Percentiles rank a stretch among this genome's conserved stretches.
Conservation (phyloP, 257 asterid species). For the Gynochthodes officinalis region DNA sequence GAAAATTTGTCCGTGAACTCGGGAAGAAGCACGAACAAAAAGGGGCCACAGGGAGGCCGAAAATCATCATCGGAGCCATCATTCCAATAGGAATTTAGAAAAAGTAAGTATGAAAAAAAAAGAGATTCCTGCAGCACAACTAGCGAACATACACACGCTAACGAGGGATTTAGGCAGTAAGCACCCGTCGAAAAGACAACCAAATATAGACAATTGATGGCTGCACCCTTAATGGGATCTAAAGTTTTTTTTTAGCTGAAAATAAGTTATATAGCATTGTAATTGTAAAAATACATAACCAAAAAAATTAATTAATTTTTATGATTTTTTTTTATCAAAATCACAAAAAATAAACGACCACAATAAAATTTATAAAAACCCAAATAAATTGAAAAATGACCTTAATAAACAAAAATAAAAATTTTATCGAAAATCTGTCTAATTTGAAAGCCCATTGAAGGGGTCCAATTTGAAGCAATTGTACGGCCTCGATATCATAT, state of each 20-base stretch:
- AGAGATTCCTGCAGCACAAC: neutral
- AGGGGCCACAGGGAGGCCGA: neutral
- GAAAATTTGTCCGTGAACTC: too few species aligned
- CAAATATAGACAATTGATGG: neutral
- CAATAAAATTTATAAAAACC: too few species aligned
- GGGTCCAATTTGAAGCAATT: too few species aligned
- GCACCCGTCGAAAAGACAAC: constrained; percentile 5
- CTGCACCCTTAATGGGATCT: neutral
- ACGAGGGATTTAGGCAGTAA: constrained; percentile 16
- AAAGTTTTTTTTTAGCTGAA: too few species aligned
- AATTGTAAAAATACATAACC: neutral
- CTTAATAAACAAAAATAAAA: too few species aligned
- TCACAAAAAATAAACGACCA: too few species aligned
- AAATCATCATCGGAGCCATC: neutral
- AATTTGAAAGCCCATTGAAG: too few species aligned
- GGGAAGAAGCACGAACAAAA: neutral
- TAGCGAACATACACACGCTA: neutral
- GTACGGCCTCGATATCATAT: too few species aligned
- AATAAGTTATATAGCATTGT: neutral
- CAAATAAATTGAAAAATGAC: too few species aligned
- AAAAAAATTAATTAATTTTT: too few species aligned
- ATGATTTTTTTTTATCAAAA: too few species aligned
- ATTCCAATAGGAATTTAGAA: neutral
- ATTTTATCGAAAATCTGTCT: too few species aligned
- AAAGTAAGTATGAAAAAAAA: neutral